Evolutionary conservation across 1,284 basidiomycete species (phyloP), one percentile per base, ranked within the genome.

Genomic region (Malassezia caprae): DNA sequence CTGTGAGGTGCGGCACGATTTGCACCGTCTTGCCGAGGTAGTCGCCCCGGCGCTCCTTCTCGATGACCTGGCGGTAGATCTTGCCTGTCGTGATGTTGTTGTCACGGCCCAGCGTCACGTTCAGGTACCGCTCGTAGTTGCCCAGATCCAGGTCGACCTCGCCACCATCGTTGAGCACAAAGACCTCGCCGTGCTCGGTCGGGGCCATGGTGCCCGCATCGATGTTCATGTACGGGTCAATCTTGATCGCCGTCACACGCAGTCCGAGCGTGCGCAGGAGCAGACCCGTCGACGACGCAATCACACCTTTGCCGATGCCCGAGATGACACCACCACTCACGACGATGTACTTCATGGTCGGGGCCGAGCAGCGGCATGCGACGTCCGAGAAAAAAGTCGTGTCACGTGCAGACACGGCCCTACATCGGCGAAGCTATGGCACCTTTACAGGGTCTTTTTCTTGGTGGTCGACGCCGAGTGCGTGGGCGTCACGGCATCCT

Each of bases 181-280:
- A 98, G 4, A 98, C 94, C 79, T 98, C 93, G 67, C 91, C 94
- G 76, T 98, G 93, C 77, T 98, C 93, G 31, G 90, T 94, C 12
- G 93, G 94, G 39, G 90, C 83, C 93, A 99, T 99, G 28, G 93
- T 96, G 40, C 94, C 94, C 32, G 93, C 94, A 81, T 99, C 93
- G 70, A 99, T 96, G 79, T 98, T 98, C 91, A 98, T 96, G 76
- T 98, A 98, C 21, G 93, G 93, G 77, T 98, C 93, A 68, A 98
- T 96, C 79, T 98, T 98, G 81, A 98, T 96, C 24, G 94, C 87
- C 2, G 94, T 98, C 70, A 96, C 93, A 77, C 90, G 93, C 62
- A 94, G 80, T 42, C 93, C 93, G 30, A 86, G 84, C 45, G 89
- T 96, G 80, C 96, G 96, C 76, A 98, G 81, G 51, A 98, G 81